These are phyloP conservation scores for Coemansia umbellata DNA, from an alignment of 192 early-diverging fungal species.

Conservation along the genomic window DNA sequence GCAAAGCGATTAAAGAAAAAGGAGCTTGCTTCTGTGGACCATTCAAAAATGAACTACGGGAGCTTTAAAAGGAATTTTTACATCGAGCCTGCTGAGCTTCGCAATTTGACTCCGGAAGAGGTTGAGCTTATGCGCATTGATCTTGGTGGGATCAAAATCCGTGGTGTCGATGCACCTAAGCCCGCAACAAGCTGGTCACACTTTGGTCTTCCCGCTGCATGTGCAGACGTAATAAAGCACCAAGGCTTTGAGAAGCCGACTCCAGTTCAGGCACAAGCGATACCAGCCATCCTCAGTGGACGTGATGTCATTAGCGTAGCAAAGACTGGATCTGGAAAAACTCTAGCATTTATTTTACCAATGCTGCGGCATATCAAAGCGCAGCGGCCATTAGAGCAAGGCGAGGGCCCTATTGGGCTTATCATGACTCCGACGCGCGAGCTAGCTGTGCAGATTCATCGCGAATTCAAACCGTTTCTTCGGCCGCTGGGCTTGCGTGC, in stretches of 20 bases:
- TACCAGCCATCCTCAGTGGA: slow-evolving; percentile 95
- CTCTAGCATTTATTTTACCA: slow-evolving; percentile 87
- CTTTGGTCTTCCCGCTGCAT: slow-evolving; percentile 85
- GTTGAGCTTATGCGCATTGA: slow-evolving; percentile 81
- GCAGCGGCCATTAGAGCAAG: slow-evolving; percentile 69
- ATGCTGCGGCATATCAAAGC: slow-evolving; percentile 96
- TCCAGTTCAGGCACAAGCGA: slow-evolving; percentile 86
- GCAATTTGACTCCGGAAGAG: slow-evolving; percentile 73
- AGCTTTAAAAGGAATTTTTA: slow-evolving; percentile 90
- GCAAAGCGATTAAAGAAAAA: slow-evolving; percentile 88
- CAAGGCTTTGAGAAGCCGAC: slow-evolving; percentile 76
- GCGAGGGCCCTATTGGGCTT: slow-evolving; percentile 81
- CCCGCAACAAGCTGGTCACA: slow-evolving; percentile 93
- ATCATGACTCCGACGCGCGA: slow-evolving; percentile 94
- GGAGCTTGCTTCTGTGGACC: slow-evolving; percentile 84
- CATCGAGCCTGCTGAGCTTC: slow-evolving; percentile 90
- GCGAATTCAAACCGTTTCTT: slow-evolving; percentile 87
- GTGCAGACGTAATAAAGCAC: slow-evolving; percentile 46
- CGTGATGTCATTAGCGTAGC: slow-evolving; percentile 95
- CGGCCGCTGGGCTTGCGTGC: slow-evolving; percentile 80
- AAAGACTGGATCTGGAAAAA: slow-evolving; percentile 93
- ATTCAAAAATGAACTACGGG: slow-evolving; percentile 80
- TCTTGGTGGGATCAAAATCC: slow-evolving; percentile 90
- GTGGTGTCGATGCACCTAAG: slow-evolving; percentile 87
- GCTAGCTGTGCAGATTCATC: slow-evolving; percentile 88